Base-by-base conservation (phyloP, 495 filamentous ascomycete genomes). In the Tuber umbilicatum region DNA sequence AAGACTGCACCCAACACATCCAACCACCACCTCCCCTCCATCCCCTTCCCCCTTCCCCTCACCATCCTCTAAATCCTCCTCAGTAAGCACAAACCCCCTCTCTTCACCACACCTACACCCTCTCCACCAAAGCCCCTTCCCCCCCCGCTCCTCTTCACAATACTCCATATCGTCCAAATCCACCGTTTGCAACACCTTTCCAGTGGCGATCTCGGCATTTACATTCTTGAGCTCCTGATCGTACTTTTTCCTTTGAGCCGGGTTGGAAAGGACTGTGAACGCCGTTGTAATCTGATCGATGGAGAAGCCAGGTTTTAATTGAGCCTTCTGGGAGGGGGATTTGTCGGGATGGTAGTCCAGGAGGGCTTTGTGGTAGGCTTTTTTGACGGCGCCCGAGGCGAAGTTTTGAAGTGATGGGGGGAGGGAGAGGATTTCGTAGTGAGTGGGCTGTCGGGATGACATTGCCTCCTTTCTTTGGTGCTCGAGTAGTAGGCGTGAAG, bases 281-380 rank as follows among this genome's bases (percentile, higher is more conserved):
- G 94, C 94, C 31, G 87, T 82, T 23, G 91, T 88, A 75, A 97
- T 94, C 76, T 93, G 87, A 84, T 97, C 93, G 72, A 97, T 86
- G 86, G 88, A 43, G 64, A 74, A 76, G 69, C 60, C 70, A 55
- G 74, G 41, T 69, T 73, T 71, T 67, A 27, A 72, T 79, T 23
- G 69, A 39, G 73, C 40, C 37, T 43, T 64, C 69, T 74, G 74
- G 40, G 39, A 35, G 68, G 74, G 67, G 67, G 73, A 55, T 82
- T 96, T 96, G 85, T 97, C 94, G 0, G 94, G 94, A 83, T 97
- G 94, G 83, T 96, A 86, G 69, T 84, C 86, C 9, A 97, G 86
- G 16, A 97, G 87, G 1, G 94, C 90, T 77, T 88, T 88, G 79
- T 89, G 91, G 83, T 97, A 97, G 42, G 93, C 92, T 73, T 85